Base-by-base conservation (phyloP, 768 basidiomycete genomes). In the Podaxis rugospora region DNA sequence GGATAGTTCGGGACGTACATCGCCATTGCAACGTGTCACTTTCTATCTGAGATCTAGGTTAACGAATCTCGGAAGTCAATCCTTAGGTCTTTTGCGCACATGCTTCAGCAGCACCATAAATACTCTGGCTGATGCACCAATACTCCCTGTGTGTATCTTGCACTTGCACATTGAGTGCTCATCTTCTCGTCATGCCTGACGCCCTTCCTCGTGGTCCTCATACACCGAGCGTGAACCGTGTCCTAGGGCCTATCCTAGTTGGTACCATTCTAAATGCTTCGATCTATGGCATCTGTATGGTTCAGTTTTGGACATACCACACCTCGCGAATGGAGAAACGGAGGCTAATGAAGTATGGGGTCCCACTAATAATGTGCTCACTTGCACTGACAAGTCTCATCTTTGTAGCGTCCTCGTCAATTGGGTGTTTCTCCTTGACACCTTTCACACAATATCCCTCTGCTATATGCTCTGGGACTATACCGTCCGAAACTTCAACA, bases 401-500 rank as follows among this genome's bases (percentile, higher is more conserved):
- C 25, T 58, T 14, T 35, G 9, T 36, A 71, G 71, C 52, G 32
- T 63, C 7, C 62, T 72, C 3, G 71, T 72, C 7, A 61, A 51
- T 1, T 72, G 71, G 71, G 69, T 70, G 4, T 67, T 70, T 27
- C 61, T 68, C 10, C 59, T 72, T 40, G 70, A 72, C 49, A 69
- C 71, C 0, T 68, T 71, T 51, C 71, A 72, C 28, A 68, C 68
- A 9, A 55, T 62, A 49, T 55, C 70, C 2, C 62, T 70, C 13
- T 36, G 66, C 32, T 71, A 68, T 51, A 69, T 71, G 68, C 66
- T 72, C 35, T 72, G 70, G 71, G 44, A 56, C 1, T 72, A 71
- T 59, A 64, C 66, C 7, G 64, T 72, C n/a, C 62, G 54, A 5
- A 64, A 72, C 36, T 71, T 71, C 62, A 55, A 58, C 47, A 62